These are phyloP conservation scores for Fusarium musae DNA, from an alignment of 2,329 filamentous ascomycete genomes.

Conservation along the genomic window DNA sequence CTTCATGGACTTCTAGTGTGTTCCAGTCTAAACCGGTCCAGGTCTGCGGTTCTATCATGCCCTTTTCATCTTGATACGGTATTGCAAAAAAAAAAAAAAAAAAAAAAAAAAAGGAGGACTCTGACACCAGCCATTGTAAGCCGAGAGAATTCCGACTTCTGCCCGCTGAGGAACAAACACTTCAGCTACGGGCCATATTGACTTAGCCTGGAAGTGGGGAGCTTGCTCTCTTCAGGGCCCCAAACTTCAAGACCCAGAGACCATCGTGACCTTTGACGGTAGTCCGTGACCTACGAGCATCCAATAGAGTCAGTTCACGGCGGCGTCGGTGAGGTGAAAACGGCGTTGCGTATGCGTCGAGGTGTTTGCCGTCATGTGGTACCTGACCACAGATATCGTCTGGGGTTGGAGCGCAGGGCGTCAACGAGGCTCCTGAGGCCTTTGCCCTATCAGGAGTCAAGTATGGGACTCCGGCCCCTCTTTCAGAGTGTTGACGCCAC, in stretches of 20 bases:
- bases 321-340: constrained; percentile 40
- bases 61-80: not conserved
- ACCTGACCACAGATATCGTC: constrained; percentile 40
- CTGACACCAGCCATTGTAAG: not conserved
- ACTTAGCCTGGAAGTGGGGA: constrained; percentile 26
- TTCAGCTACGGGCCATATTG: not conserved
- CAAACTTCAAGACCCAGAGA: not conserved
- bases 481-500: constrained; percentile 14
- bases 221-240: not conserved
- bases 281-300: constrained; percentile 41
- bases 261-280: constrained; percentile 39
- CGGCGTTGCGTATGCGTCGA: constrained; percentile 29
- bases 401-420: constrained; percentile 26
- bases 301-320: constrained; percentile 34
- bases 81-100: not conserved
- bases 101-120: not conserved
- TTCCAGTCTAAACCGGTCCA: constrained; percentile 9
- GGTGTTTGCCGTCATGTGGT: constrained; percentile 36
- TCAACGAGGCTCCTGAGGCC: constrained; percentile 3
- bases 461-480: constrained; percentile 17
- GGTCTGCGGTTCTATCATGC: not conserved
- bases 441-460: constrained; percentile 30
- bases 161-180: not conserved
- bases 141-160: constrained; percentile 17
- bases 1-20: constrained; percentile 3